Conservation (phyloP, 2,329 filamentous ascomycete species). For the Neocucurbitaria cava region DNA sequence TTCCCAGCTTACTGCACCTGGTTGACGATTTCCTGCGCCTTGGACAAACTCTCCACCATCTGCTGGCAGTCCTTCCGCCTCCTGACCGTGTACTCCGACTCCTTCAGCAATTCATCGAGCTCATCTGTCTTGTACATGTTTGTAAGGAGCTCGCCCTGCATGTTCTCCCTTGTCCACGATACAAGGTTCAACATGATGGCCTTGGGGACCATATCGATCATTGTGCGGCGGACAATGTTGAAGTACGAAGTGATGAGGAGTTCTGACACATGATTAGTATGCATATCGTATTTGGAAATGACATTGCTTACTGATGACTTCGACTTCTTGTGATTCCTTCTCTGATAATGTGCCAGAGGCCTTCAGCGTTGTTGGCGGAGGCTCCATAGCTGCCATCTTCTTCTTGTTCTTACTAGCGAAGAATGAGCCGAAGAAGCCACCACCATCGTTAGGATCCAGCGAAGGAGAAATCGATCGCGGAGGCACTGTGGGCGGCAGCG, state of each 20-base stretch:
- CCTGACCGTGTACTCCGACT: conserved; percentile 95
- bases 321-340: conserved; percentile 93
- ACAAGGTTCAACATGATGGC: conserved; percentile 98
- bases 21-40: conserved; percentile 95
- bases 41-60: conserved; percentile 93
- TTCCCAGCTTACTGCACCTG: conserved; percentile 57
- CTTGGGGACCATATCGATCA: conserved; percentile 99
- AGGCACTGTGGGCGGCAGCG: conserved; percentile 72
- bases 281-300: neutral
- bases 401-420: conserved; percentile 99
- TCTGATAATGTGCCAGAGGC: conserved; percentile 93
- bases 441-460: conserved; percentile 65
- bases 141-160: conserved; percentile 95
- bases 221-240: conserved; percentile 96
- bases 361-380: conserved; percentile 90
- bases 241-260: conserved; percentile 96
- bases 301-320: conserved; percentile 85
- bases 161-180: conserved; percentile 95
- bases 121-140: conserved; percentile 95
- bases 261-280: conserved; percentile 62
- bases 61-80: conserved; percentile 98
- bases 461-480: conserved; percentile 79
- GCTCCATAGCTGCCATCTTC: conserved; percentile 99
- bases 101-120: conserved; percentile 93
- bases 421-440: conserved; percentile 97